Evolutionary conservation across 2,329 filamentous ascomycete species (phyloP), one percentile per base, ranked within the genome.

Genomic region (Arachnopeziza araneosa): DNA sequence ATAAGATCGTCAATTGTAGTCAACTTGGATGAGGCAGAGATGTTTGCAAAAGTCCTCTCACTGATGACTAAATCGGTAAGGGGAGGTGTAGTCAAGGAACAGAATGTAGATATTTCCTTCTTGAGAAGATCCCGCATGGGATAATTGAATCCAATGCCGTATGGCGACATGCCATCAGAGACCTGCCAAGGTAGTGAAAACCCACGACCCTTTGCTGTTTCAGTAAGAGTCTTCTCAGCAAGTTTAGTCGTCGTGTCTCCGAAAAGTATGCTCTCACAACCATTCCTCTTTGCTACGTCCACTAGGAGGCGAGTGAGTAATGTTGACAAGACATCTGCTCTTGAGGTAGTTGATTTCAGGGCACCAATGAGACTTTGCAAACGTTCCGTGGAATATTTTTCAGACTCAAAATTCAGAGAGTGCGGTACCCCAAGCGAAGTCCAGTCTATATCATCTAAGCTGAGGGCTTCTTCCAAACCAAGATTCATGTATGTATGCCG

Each of bases 1-100:
- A 98, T 93, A 57, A 99, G 83, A 67, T 93, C 88, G 71, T 97
- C 92, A 68, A 99, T 97, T 52, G 91, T 96, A 52, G 91, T 82
- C 65, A 91, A 88, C 71, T 87, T 90, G 66, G 73, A 60, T 26
- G 65, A 67, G 26, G 67, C 62, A 49, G 69, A 67, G 48, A 70
- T 57, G 23, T 66, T 56, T 36, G 74, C 72, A 17, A 73, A 67
- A 50, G 73, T 66, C 24, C 72, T 67, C 54, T 77, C 72, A 55
- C 74, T 71, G n/a, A 78, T 75, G 23, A 80, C 75, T 51, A 86
- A 69, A 12, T 75, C 74, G 1, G 73, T 71, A 3, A 91, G 74
- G 21, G 82, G 77, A 14, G 84, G 79, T 1, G 78, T 71, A 4
- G 79, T 71, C 49, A 87, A 73, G 3, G 77, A 75, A 21, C 84